phyloP scores from a whole-genome alignment of 1,139 yeast genomes.

The Wickerhamomyces sp. region DNA sequence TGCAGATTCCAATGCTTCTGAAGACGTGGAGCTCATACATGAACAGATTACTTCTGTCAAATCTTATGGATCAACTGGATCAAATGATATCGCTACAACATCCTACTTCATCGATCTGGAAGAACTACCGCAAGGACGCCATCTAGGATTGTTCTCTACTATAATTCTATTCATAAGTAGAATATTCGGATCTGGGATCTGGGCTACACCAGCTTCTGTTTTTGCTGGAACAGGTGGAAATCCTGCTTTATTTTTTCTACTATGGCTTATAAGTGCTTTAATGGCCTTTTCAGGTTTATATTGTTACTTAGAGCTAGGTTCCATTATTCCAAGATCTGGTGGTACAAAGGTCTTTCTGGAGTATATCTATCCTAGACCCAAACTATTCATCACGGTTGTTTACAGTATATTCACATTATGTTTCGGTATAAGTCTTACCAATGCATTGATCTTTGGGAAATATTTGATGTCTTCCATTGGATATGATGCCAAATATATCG shows the following conservation, averaged over 20 bases:
- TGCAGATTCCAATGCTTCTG: background rate
- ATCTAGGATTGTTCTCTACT: slow-evolving; percentile 64
- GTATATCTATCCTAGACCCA: slow-evolving; percentile 57
- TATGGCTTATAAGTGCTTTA: slow-evolving; percentile 60
- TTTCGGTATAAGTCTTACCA: slow-evolving; percentile 63
- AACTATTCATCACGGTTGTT: slow-evolving; percentile 54
- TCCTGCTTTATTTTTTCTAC: slow-evolving; percentile 49
- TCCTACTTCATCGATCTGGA: slow-evolving; percentile 19
- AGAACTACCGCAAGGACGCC: slow-evolving; percentile 73
- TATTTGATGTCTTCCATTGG: slow-evolving; percentile 52
- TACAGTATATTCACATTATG: slow-evolving; percentile 52
- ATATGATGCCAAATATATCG: slow-evolving; percentile 33
- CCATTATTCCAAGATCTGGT: slow-evolving; percentile 67
- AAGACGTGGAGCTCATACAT: background rate
- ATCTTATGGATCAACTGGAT: background rate
- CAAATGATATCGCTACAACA: background rate
- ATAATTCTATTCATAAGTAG: slow-evolving; percentile 60
- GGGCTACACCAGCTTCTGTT: slow-evolving; percentile 66
- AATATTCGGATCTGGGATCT: slow-evolving; percentile 75
- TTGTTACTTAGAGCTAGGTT: slow-evolving; percentile 64
- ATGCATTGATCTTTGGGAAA: slow-evolving; percentile 68
- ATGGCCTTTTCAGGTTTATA: slow-evolving; percentile 64
- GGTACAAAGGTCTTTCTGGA: slow-evolving; percentile 72
- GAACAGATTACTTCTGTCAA: background rate
- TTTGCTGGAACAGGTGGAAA: slow-evolving; percentile 67